Percentiles rank a stretch among this genome's conserved stretches.
Conservation (phyloP, 2,329 filamentous ascomycete species). For the Diaporthe aspalathi region DNA sequence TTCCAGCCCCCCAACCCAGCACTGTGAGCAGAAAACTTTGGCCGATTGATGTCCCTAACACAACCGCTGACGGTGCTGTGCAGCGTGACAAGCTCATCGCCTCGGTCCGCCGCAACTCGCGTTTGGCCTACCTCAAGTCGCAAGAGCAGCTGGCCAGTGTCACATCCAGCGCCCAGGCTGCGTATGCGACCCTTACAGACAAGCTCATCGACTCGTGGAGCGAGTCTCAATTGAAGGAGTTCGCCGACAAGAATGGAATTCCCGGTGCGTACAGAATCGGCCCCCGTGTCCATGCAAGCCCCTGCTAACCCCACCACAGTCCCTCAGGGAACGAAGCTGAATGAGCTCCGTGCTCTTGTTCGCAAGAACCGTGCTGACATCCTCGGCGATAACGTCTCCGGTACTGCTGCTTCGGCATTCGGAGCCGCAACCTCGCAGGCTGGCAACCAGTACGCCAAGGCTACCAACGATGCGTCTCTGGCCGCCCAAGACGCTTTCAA, state of each 20-base stretch:
- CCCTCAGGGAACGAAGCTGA: constrained; percentile 89
- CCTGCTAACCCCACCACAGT: constrained; percentile 63
- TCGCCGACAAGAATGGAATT: constrained; percentile 90
- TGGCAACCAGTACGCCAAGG: constrained; percentile 80
- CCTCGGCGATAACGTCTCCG: constrained; percentile 71
- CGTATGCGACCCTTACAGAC: constrained; percentile 82
- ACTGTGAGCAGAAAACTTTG: constrained; percentile 53
- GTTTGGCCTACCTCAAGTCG: constrained; percentile 78
- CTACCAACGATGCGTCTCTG: constrained; percentile 74
- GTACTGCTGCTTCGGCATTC: constrained; percentile 68
- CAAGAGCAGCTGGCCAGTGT: constrained; percentile 70
- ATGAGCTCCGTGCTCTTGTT: constrained; percentile 89
- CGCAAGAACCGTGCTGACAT: constrained; percentile 86
- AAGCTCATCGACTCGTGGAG: constrained; percentile 90
- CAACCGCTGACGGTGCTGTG: constrained; percentile 38
- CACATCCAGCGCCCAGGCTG: constrained; percentile 73
- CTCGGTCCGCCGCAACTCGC: constrained; percentile 89
- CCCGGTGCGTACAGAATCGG: constrained; percentile 47
- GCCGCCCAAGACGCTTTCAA: constrained; percentile 76
- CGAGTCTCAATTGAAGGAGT: constrained; percentile 89
- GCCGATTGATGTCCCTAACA: neutral
- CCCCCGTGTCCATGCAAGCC: neutral
- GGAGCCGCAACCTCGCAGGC: constrained; percentile 81
- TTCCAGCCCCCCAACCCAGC: constrained; percentile 85
- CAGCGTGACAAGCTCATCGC: constrained; percentile 89